phyloP scores from a whole-genome alignment of 129 eudicot genomes.

The Artemisia tridentata region DNA sequence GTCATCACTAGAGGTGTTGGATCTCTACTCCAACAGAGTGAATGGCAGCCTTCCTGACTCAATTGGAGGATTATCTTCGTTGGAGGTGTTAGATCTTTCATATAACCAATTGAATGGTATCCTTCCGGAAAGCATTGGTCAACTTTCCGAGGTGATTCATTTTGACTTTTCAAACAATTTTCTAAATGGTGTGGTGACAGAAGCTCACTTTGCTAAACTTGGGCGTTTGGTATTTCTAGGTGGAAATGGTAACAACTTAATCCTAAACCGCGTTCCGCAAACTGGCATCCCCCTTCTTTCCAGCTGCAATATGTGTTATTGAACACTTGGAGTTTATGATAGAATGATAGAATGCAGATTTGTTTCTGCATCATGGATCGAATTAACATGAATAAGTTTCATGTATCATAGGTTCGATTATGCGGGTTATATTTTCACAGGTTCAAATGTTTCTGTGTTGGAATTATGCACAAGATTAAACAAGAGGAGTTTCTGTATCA shows the following conservation, averaged over 20 bases:
- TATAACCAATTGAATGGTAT: slow-evolving; percentile 32
- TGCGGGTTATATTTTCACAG: too few relatives aligned
- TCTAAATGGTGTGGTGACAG: slow-evolving; percentile 29
- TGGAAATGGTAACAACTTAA: slow-evolving; percentile 27
- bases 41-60: slow-evolving; percentile 14
- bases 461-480: too few relatives aligned
- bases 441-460: too few relatives aligned
- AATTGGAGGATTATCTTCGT: slow-evolving; percentile 21
- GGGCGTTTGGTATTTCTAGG: neutral
- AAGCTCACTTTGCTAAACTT: slow-evolving; percentile 35
- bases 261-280: neutral
- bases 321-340: neutral
- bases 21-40: neutral
- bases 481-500: too few relatives aligned
- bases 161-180: slow-evolving; percentile 7
- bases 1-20: slow-evolving; percentile 12
- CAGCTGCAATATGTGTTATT: neutral
- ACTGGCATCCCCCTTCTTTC: slow-evolving; percentile 29
- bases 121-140: slow-evolving; percentile 33
- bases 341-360: too few relatives aligned
- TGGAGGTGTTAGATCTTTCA: slow-evolving; percentile 13
- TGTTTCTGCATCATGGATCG: too few relatives aligned
- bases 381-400: too few relatives aligned
- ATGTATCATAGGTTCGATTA: too few relatives aligned
- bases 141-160: slow-evolving; percentile 14